Conservation (phyloP, 2,329 filamentous ascomycete species). For the Mariannaea elegans region DNA sequence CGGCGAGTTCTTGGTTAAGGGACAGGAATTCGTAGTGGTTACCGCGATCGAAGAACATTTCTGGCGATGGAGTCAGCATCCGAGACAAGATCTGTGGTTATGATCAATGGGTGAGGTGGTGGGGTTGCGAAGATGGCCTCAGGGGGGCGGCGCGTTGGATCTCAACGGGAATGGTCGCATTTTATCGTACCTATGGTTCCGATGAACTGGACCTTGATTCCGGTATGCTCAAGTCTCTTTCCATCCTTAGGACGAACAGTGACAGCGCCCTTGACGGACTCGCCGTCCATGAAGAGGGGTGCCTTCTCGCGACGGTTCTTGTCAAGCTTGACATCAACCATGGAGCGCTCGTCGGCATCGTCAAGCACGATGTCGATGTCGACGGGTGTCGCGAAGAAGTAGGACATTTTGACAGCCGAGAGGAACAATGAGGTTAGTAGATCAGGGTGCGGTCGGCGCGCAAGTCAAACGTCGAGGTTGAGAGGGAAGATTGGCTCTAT, state of each 20-base stretch:
- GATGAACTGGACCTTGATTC: slow-evolving; percentile 99
- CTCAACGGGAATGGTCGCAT: slow-evolving; percentile 6
- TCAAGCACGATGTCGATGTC: slow-evolving; percentile 99
- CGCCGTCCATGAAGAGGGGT: slow-evolving; percentile 96
- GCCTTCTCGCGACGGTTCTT: slow-evolving; percentile 98
- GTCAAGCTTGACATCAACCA: slow-evolving; percentile 97
- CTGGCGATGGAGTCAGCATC: slow-evolving; percentile 55
- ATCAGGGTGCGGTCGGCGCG: slow-evolving; percentile 1
- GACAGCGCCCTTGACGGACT: slow-evolving; percentile 96
- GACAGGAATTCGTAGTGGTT: slow-evolving; percentile 99
- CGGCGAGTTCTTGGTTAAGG: slow-evolving; percentile 94
- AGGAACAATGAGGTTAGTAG: not conserved
- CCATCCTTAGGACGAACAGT: slow-evolving; percentile 97
- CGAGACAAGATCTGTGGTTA: slow-evolving; percentile 10
- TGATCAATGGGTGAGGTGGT: slow-evolving; percentile 6
- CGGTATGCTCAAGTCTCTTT: slow-evolving; percentile 96
- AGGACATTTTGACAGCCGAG: slow-evolving; percentile 73
- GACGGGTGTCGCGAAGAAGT: slow-evolving; percentile 97
- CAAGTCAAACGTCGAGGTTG: not conserved
- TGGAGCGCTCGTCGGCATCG: slow-evolving; percentile 90
- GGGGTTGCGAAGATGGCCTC: slow-evolving; percentile 20
- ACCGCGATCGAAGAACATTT: slow-evolving; percentile 99
- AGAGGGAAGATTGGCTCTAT: slow-evolving; percentile 5
- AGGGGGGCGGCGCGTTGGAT: slow-evolving; percentile 9
- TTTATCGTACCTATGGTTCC: slow-evolving; percentile 83